These are phyloP conservation scores for Ensete glaucum DNA, from an alignment of 176 grass and related monocot genomes.

Conservation along the genomic window DNA sequence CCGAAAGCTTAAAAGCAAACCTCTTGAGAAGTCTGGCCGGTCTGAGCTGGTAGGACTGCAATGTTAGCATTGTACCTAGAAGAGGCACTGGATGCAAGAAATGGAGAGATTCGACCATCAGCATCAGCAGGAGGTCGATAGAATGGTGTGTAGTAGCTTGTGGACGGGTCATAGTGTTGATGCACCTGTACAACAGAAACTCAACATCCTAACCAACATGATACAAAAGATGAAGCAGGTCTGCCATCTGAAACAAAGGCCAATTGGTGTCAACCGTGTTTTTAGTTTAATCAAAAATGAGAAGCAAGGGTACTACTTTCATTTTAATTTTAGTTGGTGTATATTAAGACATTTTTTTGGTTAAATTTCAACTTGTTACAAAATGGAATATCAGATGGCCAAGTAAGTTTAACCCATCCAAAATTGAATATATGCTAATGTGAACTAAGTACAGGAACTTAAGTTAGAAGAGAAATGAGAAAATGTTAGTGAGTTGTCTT, in stretches of 20 bases:
- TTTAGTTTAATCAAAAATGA: no score
- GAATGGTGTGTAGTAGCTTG: constrained; percentile 43
- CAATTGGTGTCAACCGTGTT: no score
- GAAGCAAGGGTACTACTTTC: no score
- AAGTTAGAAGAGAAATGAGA: no score
- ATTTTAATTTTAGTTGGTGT: no score
- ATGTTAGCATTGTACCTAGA: constrained; percentile 54
- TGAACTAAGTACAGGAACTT: no score
- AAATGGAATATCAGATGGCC: no score
- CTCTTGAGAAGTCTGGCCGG: constrained; percentile 58
- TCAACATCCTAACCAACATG: not conserved
- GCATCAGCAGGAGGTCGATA: constrained; percentile 47
- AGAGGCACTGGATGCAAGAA: constrained; percentile 31
- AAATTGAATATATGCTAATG: no score
- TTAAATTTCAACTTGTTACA: no score
- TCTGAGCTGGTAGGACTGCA: constrained; percentile 45
- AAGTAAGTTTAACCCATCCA: no score
- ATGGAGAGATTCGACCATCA: constrained; percentile 58
- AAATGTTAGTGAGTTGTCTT: no score
- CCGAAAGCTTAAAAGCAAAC: constrained; percentile 24
- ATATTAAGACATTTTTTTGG: no score
- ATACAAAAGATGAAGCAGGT: constrained; percentile 36
- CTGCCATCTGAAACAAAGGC: constrained; percentile 9
- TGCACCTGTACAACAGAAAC: constrained; percentile 36
- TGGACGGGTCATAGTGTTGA: constrained; percentile 43